Conservation (phyloP, 345 rosid genomes). For the Mangifera indica region DNA sequence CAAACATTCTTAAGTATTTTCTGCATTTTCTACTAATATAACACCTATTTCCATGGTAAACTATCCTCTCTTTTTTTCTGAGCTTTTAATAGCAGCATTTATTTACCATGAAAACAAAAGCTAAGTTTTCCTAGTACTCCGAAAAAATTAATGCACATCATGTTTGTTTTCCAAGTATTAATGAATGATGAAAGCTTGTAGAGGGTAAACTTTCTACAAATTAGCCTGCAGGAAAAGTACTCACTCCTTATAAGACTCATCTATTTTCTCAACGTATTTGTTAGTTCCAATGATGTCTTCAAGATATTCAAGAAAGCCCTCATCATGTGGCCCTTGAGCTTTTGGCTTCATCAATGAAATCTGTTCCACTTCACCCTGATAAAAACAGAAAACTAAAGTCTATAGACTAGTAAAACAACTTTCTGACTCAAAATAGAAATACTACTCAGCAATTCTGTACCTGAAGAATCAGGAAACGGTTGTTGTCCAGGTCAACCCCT, state of each 20-base stretch:
- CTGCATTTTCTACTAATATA: neutral
- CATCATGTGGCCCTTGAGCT: conserved; percentile 96
- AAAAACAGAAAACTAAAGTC: no score
- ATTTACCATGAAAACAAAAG: neutral
- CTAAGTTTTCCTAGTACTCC: neutral
- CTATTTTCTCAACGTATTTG: conserved; percentile 91
- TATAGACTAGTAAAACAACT: conserved; percentile 3
- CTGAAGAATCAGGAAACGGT: conserved; percentile 98
- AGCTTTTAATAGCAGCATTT: neutral
- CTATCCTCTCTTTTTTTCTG: neutral
- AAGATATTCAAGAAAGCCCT: conserved; percentile 94
- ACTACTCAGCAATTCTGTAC: conserved; percentile 29
- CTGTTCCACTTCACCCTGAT: conserved; percentile 98
- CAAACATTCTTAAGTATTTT: neutral
- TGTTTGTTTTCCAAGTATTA: neutral
- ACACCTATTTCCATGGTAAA: neutral
- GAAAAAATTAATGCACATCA: neutral
- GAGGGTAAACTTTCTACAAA: neutral
- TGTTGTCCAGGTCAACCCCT: conserved; percentile 97
- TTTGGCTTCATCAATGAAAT: conserved; percentile 98
- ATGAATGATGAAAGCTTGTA: conserved; percentile 1
- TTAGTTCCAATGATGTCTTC: conserved; percentile 96
- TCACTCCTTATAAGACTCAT: conserved; percentile 76
- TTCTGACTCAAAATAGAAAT: neutral
- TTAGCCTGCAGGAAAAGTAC: conserved; percentile 28